phyloP scores from a whole-genome alignment of 768 basidiomycete species.

The Paxillus rubicundulus region DNA sequence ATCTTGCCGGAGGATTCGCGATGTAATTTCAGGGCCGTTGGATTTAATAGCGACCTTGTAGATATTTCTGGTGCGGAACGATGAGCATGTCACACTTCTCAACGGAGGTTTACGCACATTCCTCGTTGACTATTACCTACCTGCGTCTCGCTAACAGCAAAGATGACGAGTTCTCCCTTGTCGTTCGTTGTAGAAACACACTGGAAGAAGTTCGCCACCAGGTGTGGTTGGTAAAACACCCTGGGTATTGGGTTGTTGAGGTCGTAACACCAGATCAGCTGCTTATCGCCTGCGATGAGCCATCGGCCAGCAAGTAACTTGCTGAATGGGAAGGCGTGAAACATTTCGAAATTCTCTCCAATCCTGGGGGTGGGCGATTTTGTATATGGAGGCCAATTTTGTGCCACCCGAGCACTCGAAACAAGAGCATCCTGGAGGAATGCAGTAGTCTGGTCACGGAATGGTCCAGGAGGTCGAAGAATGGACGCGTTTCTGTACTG shows the following conservation, averaged over 20 bases:
- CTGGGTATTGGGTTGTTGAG: not conserved
- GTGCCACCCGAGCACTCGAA: conserved; percentile 1
- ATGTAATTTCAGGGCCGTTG: not conserved
- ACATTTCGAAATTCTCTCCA: not conserved
- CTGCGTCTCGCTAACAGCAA: conserved; percentile 8
- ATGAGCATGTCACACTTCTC: too few relatives aligned
- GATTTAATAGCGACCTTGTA: not conserved
- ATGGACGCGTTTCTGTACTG: conserved; percentile 1
- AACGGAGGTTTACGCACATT: not conserved
- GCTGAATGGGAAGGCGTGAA: not conserved
- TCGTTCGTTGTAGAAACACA: conserved; percentile 1
- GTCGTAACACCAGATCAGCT: conserved; percentile 1
- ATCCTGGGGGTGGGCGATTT: not conserved
- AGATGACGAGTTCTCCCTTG: conserved; percentile 2
- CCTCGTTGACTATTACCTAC: not conserved
- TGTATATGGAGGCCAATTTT: conserved; percentile 5
- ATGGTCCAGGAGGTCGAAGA: conserved; percentile 7
- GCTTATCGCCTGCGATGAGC: conserved; percentile 3
- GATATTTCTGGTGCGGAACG: not conserved
- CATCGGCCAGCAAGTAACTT: conserved; percentile 3
- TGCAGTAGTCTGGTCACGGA: not conserved
- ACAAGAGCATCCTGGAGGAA: conserved; percentile 2
- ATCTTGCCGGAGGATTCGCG: conserved; percentile 1
- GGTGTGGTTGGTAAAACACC: conserved; percentile 5
- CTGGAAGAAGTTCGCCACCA: conserved; percentile 3